phyloP scores from a whole-genome alignment of 2,329 filamentous ascomycete species.

The Magnaporthales sp. region DNA sequence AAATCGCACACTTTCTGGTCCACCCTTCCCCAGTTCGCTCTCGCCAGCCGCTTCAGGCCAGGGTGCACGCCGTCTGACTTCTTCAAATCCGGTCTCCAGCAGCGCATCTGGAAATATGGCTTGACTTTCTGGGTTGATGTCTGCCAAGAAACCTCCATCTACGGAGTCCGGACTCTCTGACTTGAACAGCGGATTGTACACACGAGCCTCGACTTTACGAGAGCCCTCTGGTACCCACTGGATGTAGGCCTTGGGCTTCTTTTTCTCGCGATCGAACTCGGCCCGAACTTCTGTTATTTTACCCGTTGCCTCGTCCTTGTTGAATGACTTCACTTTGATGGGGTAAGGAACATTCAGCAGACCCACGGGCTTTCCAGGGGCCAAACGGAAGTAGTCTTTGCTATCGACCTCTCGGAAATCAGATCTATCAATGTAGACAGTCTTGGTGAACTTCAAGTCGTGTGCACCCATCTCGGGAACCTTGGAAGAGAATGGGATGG shows the following conservation, averaged over 20 bases:
- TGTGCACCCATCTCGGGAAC: conserved; percentile 58
- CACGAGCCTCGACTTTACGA: conserved; percentile 62
- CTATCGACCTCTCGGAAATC: conserved; percentile 70
- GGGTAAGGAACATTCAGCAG: conserved; percentile 63
- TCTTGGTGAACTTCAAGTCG: conserved; percentile 58
- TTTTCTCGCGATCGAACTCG: conserved; percentile 60
- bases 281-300: conserved; percentile 52
- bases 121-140: conserved; percentile 80
- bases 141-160: conserved; percentile 71
- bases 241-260: conserved; percentile 73
- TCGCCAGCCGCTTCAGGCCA: conserved; percentile 77
- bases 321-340: conserved; percentile 59
- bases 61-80: conserved; percentile 60
- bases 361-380: conserved; percentile 65
- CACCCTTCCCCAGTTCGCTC: conserved; percentile 49
- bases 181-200: conserved; percentile 80
- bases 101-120: conserved; percentile 69
- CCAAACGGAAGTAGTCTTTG: conserved; percentile 69
- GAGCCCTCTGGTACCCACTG: conserved; percentile 78
- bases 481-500: conserved; percentile 75
- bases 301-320: conserved; percentile 50
- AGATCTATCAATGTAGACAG: conserved; percentile 73
- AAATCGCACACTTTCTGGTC: conserved; percentile 73
- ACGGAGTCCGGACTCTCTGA: conserved; percentile 72
- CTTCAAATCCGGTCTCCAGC: conserved; percentile 75